Base-by-base conservation (phyloP, 805 yeast species). In the Hanseniaspora vineae region DNA sequence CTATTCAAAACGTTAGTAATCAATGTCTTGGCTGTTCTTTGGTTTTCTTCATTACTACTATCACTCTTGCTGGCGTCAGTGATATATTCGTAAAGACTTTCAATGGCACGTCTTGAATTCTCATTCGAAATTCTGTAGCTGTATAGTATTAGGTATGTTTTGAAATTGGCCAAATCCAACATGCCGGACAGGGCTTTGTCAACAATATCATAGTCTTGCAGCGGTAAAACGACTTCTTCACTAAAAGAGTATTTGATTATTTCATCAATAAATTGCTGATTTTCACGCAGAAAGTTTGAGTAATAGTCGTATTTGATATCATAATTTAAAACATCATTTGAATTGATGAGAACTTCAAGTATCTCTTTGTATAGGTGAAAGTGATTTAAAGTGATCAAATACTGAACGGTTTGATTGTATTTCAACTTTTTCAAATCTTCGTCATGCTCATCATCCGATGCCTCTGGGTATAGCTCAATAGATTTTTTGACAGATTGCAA, bases 41-140 rank as follows among this genome's bases (percentile, higher is more conserved):
- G 55, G 1, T 46, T 37, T 33, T 49, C 52, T n/a, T 32, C 51
- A 47, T 10, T 39, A 40, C 39, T 51, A 45, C 23, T 44, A 31
- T 8, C 46, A 50, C 12, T 49, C 10, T 20, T 20, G 31, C 5
- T 40, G n/a, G 12, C 42, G 4, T 45, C 47, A 13, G 31, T 37
- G 29, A 54, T 46, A 46, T 57, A 63, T 5, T 54, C 50, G 35
- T 55, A 58, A 6, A 63, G 46, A 9, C 54, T 45, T 44, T 61
- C 64, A 6, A 61, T 64, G 3, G 67, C 66, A 17, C 55, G 53
- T 42, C 66, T 56, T 37, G 58, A 61, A 35, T 51, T 58, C 19
- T 52, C 51, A 33, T 58, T 63, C 18, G 59, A 33, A 31, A 57
- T 49, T 31, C 66, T 55, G 52, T 59, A 61, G 45, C 61, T 54